Base-by-base conservation (phyloP, 169 alveolate genomes). In the Cyclospora cayetanensis region DNA sequence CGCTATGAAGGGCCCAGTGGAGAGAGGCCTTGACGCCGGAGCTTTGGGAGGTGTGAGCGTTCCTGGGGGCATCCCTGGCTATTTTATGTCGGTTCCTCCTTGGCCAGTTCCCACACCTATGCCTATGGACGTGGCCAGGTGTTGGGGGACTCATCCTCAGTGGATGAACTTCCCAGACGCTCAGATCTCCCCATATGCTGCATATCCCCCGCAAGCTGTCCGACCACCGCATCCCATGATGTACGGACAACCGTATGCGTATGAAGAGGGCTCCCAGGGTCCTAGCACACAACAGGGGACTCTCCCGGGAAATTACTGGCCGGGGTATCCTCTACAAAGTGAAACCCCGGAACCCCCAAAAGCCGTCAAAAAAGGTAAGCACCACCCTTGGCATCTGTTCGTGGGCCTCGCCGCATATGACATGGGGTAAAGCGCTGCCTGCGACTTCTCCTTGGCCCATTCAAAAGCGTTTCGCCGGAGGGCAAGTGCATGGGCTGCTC, bases 91-190 rank as follows among this genome's bases (percentile, higher is more conserved):
- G 9, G 89, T 80, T 27, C 89, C 89, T 0, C 89, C 89, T 31
- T 80, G 89, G 89, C 89, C 89, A 29, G 89, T 53, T 41, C 89
- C 89, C 50, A 80, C 89, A 53, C 89, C 89, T 22, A 29, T 80
- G 74, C 89, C 89, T 2, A 52, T 80, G 89, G 89, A 80, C 74
- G 76, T 50, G 76, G 70, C 34, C 37, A 15, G 52, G 27, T 70
- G 74, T 35, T 80, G 89, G 89, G 76, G 74, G 31, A 46, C 70
- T n/a, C 34, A 31, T 35, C 4, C 60, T 11, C 89, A 27, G n/a
- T 50, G 46, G 41, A 5, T 41, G n/a, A 34, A 74, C 53, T 37
- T 31, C 22, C 52, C 72, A 11, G 34, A 25, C 15, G 55, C 89
- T 35, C 89, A 50, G 89, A 27, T 80, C 46, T 80, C 89, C 29